Conservation (phyloP, 352 stramenopile species). For the Globisporangium perplexum region DNA sequence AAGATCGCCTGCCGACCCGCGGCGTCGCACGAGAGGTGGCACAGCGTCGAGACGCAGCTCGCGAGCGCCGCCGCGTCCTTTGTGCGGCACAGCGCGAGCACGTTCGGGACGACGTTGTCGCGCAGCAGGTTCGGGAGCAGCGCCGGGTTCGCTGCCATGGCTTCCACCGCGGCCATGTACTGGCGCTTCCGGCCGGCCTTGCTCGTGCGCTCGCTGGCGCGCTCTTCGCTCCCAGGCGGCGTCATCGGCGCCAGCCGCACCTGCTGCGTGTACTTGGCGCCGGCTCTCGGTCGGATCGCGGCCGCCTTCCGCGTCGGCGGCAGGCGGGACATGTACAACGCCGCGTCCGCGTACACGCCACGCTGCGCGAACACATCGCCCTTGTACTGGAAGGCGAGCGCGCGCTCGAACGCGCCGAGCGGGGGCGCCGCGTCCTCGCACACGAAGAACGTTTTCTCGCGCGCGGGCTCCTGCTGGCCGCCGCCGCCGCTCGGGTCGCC, state of each 20-base stretch:
- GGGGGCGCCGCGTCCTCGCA: constrained; percentile 1
- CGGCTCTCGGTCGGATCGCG: constrained; percentile 21
- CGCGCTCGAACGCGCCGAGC: constrained; percentile 26
- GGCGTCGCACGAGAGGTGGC: constrained; percentile 39
- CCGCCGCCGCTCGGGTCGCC: background rate
- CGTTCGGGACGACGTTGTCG: constrained; percentile 58
- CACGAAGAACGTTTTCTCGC: constrained; percentile 23
- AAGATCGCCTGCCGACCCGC: constrained; percentile 48
- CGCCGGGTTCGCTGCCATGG: constrained; percentile 53
- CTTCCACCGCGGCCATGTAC: constrained; percentile 53
- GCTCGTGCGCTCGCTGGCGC: constrained; percentile 14
- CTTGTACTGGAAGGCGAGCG: constrained; percentile 58
- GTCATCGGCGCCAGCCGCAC: constrained; percentile 48
- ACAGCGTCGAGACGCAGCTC: constrained; percentile 53
- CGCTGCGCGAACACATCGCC: constrained; percentile 73
- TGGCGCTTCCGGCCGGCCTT: constrained; percentile 51
- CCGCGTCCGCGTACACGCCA: constrained; percentile 56
- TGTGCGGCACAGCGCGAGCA: constrained; percentile 53
- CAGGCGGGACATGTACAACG: constrained; percentile 69
- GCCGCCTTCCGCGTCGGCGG: constrained; percentile 39
- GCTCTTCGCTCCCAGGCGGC: constrained; percentile 11
- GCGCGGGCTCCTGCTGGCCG: constrained; percentile 1
- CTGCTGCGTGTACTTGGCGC: constrained; percentile 32
- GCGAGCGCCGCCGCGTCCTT: constrained; percentile 48
- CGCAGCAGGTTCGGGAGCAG: constrained; percentile 42